Conservation (phyloP, 352 stramenopile genomes). For the Phytopythium ostracodes region DNA sequence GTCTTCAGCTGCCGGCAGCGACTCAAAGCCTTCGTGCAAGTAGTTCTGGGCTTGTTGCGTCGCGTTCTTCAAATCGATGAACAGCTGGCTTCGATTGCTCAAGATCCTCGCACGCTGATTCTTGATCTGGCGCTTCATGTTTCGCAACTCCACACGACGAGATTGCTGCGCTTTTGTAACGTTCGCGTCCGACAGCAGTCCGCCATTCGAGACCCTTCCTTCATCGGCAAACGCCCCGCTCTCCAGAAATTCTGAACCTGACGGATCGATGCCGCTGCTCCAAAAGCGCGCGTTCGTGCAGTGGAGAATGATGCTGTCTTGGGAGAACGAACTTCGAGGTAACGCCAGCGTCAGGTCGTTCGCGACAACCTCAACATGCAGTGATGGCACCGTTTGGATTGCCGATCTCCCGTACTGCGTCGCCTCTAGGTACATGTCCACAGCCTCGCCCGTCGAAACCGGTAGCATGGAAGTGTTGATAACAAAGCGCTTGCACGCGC, state of each 20-base stretch:
- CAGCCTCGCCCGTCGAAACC: slow-evolving; percentile 27
- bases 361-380: slow-evolving; percentile 63
- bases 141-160: slow-evolving; percentile 57
- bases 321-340: slow-evolving; percentile 74
- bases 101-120: slow-evolving; percentile 80
- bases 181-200: slow-evolving; percentile 31
- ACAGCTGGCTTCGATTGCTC: slow-evolving; percentile 77
- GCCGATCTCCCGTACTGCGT: slow-evolving; percentile 14
- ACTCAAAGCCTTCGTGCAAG: slow-evolving; percentile 77
- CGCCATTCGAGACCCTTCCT: slow-evolving; percentile 32
- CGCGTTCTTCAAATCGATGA: slow-evolving; percentile 76
- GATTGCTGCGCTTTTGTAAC: slow-evolving; percentile 55
- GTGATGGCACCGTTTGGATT: slow-evolving; percentile 11
- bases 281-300: slow-evolving; percentile 73
- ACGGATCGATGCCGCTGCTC: slow-evolving; percentile 59
- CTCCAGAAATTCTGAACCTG: slow-evolving; percentile 69
- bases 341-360: slow-evolving; percentile 82
- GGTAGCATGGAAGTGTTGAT: slow-evolving; percentile 34
- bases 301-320: slow-evolving; percentile 66
- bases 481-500: slow-evolving; percentile 29
- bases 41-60: slow-evolving; percentile 83
- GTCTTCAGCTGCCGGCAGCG: slow-evolving; percentile 68
- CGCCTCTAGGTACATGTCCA: slow-evolving; percentile 30
- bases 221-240: slow-evolving; percentile 72
- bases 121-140: slow-evolving; percentile 73